A percentile compares a stretch with the other conserved stretches of the same genome.
Conservation (phyloP, 73 alveolate species). For the Effrenium voratum region DNA sequence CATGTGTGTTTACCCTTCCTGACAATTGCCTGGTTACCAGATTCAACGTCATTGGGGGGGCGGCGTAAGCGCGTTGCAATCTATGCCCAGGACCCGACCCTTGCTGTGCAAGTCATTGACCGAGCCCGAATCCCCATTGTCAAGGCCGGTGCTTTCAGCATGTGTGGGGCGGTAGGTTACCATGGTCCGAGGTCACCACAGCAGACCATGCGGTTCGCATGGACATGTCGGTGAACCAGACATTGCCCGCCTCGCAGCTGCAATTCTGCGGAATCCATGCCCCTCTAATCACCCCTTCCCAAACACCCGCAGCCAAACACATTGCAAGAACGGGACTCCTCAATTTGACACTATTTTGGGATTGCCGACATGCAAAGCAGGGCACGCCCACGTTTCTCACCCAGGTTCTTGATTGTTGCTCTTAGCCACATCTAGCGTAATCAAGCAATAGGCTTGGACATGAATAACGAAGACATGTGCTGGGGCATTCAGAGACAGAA, state of each 20-base stretch:
- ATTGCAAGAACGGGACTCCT: too few species aligned
- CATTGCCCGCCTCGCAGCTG: conserved; percentile 34
- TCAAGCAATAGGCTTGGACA: too few species aligned
- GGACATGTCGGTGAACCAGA: conserved; percentile 74
- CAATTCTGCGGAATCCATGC: too few species aligned
- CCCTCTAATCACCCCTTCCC: too few species aligned
- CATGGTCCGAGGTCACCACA: conserved; percentile 20
- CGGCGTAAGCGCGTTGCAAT: background rate
- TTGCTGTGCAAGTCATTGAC: conserved; percentile 30
- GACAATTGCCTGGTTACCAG: background rate
- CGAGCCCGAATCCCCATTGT: conserved; percentile 70
- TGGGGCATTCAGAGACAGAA: background rate
- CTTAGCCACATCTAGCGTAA: too few species aligned
- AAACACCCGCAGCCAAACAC: too few species aligned
- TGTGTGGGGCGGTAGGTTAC: background rate
- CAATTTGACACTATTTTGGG: too few species aligned
- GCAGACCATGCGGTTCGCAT: conserved; percentile 18
- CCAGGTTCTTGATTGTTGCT: too few species aligned
- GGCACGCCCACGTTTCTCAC: too few species aligned
- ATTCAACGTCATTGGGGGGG: background rate
- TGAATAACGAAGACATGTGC: too few species aligned
- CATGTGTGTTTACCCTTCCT: background rate
- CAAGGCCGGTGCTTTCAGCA: conserved; percentile 10
- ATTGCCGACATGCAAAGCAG: too few species aligned
- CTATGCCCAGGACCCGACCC: background rate